Base-by-base conservation (phyloP, 1,284 basidiomycete genomes). In the Rhodotorula sp. region DNA sequence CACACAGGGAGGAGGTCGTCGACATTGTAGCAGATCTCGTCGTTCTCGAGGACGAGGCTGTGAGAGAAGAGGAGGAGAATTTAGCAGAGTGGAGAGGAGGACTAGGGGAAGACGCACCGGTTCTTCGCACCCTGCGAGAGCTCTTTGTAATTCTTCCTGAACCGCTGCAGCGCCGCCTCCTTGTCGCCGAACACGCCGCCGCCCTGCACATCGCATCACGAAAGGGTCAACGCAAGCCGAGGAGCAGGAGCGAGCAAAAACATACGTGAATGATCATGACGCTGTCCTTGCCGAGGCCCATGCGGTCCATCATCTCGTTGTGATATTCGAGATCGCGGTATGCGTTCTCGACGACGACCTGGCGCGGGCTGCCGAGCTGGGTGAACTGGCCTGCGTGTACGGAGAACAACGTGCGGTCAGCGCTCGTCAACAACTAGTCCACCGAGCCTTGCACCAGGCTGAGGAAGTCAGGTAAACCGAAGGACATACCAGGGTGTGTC, bases 21-120 rank as follows among this genome's bases (percentile, higher is more conserved):
- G 1, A 90, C 89, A 61, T 87, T 91, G 82, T 94, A 96, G 78
- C 91, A 93, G 75, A 95, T 86, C 90, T 92, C 94, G 79, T 96
- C 94, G 74, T 96, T 97, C 82, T 96, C 94, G 27, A 97, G 84
- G 1, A 94, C 94, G 37, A 79, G 57, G 21, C 60, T 66, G 56
- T 21, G 37, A 41, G 1, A 12, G 41, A 8, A 32, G 29, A 29
- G 19, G 37, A 39, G 36, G 7, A 37, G 44, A 15, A 34, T 21
- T 7, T 9, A 7, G 3, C 15, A 13, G 36, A 36, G 10, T 46
- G 36, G 17, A 48, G 4, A 39, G 36, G 8, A 25, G n/a, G 44
- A 36, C 7, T 25, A 36, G 27, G 2, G 1, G 22, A 37, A 48
- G 10, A 71, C 79, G 60, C 60, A 90, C 90, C 94, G 85, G 10